Evolutionary conservation across 2,329 filamentous ascomycete genomes (phyloP), one percentile per base, ranked within the genome.

Genomic region (Penicillium sumatraense): DNA sequence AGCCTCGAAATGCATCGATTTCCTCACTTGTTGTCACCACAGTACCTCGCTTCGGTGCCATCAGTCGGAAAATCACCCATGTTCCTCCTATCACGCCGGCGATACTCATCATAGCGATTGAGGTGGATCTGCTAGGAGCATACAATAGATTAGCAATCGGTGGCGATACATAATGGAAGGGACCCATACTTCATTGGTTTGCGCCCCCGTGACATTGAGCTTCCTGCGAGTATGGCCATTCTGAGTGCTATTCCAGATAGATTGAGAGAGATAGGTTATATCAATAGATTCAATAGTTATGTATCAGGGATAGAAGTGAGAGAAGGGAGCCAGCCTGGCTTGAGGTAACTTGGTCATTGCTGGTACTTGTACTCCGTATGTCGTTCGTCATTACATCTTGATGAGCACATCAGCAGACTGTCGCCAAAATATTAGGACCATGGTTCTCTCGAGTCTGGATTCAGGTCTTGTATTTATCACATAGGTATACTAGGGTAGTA

Each of bases 61-160:
- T 52, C 3, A 57, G 33, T 16, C 62, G 55, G 36, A 66, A 68
- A 35, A 67, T 31, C 14, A 64, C n/a, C 38, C 51, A 57, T 10
- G 57, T 53, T 27, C 62, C 62, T 3, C 58, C 54, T 3, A 68
- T 44, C 11, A 68, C 60, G 1, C 63, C 61, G 35, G 53, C 51
- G 24, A 61, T 59, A 41, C 63, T 66, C 42, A 63, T 23, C 8
- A 68, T 3, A 11, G 65, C 66, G 36, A 63, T 54, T 11, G 57
- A 65, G 20, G 61, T 62, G 21, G 55, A 59, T 41, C 64, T 68
- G 18, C 8, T n/a, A 3, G 29, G 24, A 26, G n/a, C 16, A 9
- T 21, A 18, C 10, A 16, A 5, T 9, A 8, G 14, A 14, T 45
- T 29, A 45, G 41, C n/a, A 40, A 14, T 24, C 13, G 21, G 23